Conservation (phyloP, 2,329 filamentous ascomycete species). For the Pyrenophora tritici-repentis region DNA sequence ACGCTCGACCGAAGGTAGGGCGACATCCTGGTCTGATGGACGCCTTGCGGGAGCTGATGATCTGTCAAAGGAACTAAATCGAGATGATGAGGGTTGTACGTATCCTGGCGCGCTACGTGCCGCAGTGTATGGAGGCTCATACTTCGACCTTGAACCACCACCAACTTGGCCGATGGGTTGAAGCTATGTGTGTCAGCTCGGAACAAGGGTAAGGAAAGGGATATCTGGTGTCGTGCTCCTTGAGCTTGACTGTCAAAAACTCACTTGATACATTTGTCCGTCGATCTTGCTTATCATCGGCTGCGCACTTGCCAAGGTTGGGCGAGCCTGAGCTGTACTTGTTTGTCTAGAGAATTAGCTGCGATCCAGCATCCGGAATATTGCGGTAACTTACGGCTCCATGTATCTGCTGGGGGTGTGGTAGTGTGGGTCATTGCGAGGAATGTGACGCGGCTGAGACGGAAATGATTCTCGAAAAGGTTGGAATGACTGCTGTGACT, state of each 20-base stretch:
- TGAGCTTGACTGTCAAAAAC: conserved; percentile 23
- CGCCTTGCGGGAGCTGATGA: conserved; percentile 24
- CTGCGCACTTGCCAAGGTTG: conserved; percentile 15
- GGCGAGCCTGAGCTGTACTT: conserved; percentile 15
- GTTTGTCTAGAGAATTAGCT: conserved; percentile 26
- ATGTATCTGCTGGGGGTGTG: conserved; percentile 14
- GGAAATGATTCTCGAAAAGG: conserved; percentile 5
- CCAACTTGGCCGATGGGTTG: conserved; percentile 31
- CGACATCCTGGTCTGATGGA: conserved; percentile 38
- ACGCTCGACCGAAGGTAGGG: conserved; percentile 43
- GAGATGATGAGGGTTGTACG: conserved; percentile 17
- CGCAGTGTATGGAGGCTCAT: conserved; percentile 16
- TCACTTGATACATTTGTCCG: conserved; percentile 43
- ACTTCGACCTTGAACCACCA: conserved; percentile 19
- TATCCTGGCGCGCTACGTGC: conserved; percentile 18
- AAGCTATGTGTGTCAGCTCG: conserved; percentile 37
- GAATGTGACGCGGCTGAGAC: conserved; percentile 3
- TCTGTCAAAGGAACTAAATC: conserved; percentile 20
- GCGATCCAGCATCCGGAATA: neutral
- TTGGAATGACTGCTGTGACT: conserved; percentile 11
- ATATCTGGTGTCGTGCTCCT: conserved; percentile 20
- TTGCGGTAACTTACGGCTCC: conserved; percentile 25
- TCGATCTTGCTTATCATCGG: conserved; percentile 33
- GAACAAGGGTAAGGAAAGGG: conserved; percentile 1
- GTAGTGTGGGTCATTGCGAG: conserved; percentile 12